Percentiles rank a stretch among this genome's conserved stretches.
Evolutionary conservation across 1,284 basidiomycete species (phyloP).

Genomic region (Ganoderma meredithae): DNA sequence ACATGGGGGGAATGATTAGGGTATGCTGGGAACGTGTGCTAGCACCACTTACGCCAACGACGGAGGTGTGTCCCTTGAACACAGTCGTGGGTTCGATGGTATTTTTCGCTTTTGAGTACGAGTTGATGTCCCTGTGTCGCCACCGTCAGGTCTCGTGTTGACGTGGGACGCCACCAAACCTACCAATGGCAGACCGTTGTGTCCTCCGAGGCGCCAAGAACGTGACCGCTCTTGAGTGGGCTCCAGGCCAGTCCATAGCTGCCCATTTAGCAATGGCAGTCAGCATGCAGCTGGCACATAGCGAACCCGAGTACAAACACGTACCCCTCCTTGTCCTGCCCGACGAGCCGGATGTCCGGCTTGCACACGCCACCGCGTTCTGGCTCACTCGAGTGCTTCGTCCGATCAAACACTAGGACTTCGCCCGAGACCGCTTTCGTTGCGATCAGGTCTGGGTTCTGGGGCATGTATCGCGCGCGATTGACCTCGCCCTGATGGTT

Average conservation of each 20-base stretch:
- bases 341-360: conserved; percentile 91
- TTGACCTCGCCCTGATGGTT: conserved; percentile 98
- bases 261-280: not conserved
- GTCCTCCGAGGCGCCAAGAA: conserved; percentile 95
- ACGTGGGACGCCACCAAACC: conserved; percentile 32
- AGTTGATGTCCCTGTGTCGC: conserved; percentile 85
- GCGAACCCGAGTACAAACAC: conserved; percentile 42
- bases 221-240: conserved; percentile 81
- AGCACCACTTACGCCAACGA: conserved; percentile 78
- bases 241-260: conserved; percentile 97
- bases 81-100: conserved; percentile 84
- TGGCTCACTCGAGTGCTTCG: conserved; percentile 95
- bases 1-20: conserved; percentile 4
- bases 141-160: not conserved
- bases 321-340: conserved; percentile 94
- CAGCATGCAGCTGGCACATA: not conserved
- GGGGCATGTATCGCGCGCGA: conserved; percentile 97
- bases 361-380: conserved; percentile 85
- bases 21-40: not conserved
- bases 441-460: conserved; percentile 96
- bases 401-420: conserved; percentile 94
- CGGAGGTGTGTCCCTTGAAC: conserved; percentile 89
- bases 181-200: conserved; percentile 96
- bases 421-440: conserved; percentile 93
- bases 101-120: conserved; percentile 84